Evolutionary conservation across 2,329 filamentous ascomycete species (phyloP).

Genomic region (Clonostachys rhizophaga): DNA sequence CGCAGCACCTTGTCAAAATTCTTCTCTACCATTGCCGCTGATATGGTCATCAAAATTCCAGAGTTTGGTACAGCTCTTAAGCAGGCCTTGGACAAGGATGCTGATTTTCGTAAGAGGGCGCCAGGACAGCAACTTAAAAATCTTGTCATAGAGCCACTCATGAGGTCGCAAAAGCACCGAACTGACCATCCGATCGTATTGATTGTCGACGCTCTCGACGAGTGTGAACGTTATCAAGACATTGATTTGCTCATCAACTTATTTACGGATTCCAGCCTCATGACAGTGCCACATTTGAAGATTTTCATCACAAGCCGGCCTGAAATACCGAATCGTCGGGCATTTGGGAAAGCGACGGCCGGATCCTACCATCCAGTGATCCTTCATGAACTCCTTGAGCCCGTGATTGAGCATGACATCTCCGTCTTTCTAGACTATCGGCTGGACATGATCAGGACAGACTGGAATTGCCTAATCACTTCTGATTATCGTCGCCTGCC

Average conservation of each 20-base stretch:
- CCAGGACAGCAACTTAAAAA: not conserved
- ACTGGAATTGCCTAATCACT: constrained; percentile 4
- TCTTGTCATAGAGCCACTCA: not conserved
- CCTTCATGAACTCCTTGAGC: constrained; percentile 22
- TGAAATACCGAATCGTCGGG: constrained; percentile 22
- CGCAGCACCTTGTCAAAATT: not conserved
- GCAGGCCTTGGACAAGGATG: not conserved
- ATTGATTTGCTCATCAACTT: too few relatives aligned
- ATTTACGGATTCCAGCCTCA: too few relatives aligned
- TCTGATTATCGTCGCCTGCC: constrained; percentile 3
- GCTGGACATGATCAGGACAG: constrained; percentile 15
- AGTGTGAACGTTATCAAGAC: not conserved
- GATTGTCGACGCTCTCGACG: constrained; percentile 1
- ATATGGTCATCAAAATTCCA: not conserved
- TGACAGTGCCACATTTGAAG: not conserved
- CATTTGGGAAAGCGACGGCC: constrained; percentile 18
- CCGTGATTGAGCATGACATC: constrained; percentile 26
- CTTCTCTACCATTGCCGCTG: not conserved
- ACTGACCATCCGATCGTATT: not conserved
- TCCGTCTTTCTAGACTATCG: constrained; percentile 17
- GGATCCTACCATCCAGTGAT: constrained; percentile 21
- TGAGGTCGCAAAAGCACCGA: not conserved
- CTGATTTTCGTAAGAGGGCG: not conserved
- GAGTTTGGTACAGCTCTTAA: not conserved
- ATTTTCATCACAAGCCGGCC: constrained; percentile 1